Conservation (phyloP, 371 early-diverging fungal genomes). For the Mortierella sp. region DNA sequence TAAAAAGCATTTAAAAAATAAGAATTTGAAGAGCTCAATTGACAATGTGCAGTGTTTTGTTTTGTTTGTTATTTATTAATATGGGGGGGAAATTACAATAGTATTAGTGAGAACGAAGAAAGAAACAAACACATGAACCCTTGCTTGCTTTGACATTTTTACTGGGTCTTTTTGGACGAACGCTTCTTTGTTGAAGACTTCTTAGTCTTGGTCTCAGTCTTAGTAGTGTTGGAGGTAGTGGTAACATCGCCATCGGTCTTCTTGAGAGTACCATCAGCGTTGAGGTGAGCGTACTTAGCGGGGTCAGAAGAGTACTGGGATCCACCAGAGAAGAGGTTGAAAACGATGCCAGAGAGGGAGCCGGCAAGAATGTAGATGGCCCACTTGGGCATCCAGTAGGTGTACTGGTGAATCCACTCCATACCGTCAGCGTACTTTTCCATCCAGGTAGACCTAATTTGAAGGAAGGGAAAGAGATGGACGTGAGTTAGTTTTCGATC, state of each 20-base stretch:
- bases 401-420: constrained; percentile 42
- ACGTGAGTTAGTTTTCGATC: too few relatives aligned
- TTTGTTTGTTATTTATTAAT: constrained; percentile 10
- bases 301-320: constrained; percentile 52
- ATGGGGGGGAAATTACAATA: background rate
- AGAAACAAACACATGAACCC: background rate
- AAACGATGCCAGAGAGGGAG: constrained; percentile 46
- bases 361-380: constrained; percentile 44
- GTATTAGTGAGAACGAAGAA: background rate
- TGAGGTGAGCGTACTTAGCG: constrained; percentile 48
- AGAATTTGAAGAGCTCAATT: background rate
- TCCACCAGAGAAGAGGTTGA: constrained; percentile 50
- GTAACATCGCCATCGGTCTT: background rate
- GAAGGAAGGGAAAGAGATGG: background rate
- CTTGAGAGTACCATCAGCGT: constrained; percentile 50
- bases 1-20: background rate
- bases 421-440: constrained; percentile 40
- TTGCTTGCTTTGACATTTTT: background rate
- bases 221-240: background rate
- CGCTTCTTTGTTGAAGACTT: constrained; percentile 47
- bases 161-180: constrained; percentile 39
- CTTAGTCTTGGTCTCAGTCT: constrained; percentile 11
- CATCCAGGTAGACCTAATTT: constrained; percentile 27
- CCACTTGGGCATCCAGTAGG: constrained; percentile 56
- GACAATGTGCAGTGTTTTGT: background rate